Base-by-base conservation (phyloP, 1,139 yeast genomes). In the Yarrowia galli region DNA sequence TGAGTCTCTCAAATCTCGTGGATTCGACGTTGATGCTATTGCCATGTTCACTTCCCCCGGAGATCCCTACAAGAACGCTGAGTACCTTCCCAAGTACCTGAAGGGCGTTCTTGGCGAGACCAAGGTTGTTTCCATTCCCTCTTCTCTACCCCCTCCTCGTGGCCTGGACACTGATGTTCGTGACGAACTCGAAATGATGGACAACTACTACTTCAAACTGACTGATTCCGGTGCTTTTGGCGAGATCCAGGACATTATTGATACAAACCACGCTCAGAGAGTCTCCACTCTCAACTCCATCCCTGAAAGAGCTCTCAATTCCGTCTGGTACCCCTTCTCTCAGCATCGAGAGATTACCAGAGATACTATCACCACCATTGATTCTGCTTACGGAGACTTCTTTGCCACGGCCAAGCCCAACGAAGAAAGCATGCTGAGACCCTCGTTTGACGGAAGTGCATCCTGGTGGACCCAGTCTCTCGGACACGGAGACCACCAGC, bases 401-500 rank as follows among this genome's bases (percentile, higher is more conserved):
- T 74, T 73, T 38, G 74, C 73, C 32, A 67, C 71, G 2, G 49
- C 69, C n/a, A 58, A 66, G n/a, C 18, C 35, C 25, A 61, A 45
- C 12, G 23, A 43, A 15, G 63, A 36, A 5, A 48, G 43, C 16
- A 18, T 66, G 20, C 56, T 73, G 43, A 54, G 63, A 12, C 71
- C 74, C 2, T 69, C 73, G 4, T 72, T 74, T 67, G 77, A 75
- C 58, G 76, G 74, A 10, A 73, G 75, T n/a, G 76, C 76, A 12
- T 74, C 76, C 3, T 75, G 77, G 77, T 75, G 77, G 77, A 74
- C 76, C 15, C 76, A 75, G 56, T 76, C 76, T 1, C 70, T 75
- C 10, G 76, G 76, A 13, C 76, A 74, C 65, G 76, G 75, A 15
- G 74, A 74, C 54, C 69, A 72, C 1, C 69, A 71, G 12, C 69